Evolutionary conservation across 1,284 basidiomycete species (phyloP), one percentile per base, ranked within the genome.

Genomic region (Blastosporella zonata): DNA sequence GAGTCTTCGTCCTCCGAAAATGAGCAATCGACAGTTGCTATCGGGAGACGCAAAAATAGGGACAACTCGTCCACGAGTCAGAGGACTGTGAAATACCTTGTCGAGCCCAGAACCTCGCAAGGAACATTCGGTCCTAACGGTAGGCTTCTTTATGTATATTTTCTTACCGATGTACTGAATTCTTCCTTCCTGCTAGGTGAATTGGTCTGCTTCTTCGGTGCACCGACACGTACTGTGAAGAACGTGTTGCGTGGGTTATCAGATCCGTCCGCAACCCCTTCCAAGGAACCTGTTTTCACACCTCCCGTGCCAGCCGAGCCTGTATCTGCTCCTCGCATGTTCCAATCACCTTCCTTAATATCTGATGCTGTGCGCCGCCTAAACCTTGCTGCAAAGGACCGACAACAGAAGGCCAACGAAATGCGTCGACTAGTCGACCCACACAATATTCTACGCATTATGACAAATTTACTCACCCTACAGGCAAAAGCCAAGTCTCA

Each of bases 111-210:
- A 50, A 86, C 87, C 1, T 88, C 86, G 1, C 89, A 91, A 60
- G 90, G 87, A 2, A 75, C 84, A 0, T 96, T 95, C 68, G 88
- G 92, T 0, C 88, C 90, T 0, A 90, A 91, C 56, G 93, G 92
- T 91, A 68, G 2, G 37, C 55, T 39, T 22, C 8, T 23, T 43
- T 31, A 27, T 12, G 9, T 22, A 3, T 25, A 2, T 38, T 45
- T 40, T 15, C 34, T 28, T n/a, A 8, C 12, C 7, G 35, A 12
- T 12, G 12, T 25, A 28, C 3, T 43, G 17, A 37, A 22, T 29
- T 44, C 23, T 38, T 31, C 25, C 8, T 27, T 21, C 42, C 27
- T 28, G 47, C 9, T 53, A 93, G 91, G 91, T 40, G 83, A 93
- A 68, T 72, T 95, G 1, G 80, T 94, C 0, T 90, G 84, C 61